Evolutionary conservation across 345 rosid species (phyloP).

Genomic region (Melaleuca quinquenervia): DNA sequence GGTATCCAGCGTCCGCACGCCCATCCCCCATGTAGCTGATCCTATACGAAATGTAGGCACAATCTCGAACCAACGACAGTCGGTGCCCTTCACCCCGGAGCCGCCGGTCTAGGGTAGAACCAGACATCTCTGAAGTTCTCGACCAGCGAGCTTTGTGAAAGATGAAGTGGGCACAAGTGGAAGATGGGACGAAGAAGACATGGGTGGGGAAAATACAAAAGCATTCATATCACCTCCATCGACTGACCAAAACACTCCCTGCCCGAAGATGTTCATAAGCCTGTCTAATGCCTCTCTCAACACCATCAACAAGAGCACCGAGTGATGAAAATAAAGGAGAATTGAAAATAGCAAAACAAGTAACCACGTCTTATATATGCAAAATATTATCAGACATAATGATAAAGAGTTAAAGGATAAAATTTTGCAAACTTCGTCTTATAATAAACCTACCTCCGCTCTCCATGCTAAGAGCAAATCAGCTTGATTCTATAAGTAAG

Average conservation of each 20-base stretch:
- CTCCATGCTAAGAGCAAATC: too few relatives aligned
- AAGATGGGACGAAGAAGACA: neutral
- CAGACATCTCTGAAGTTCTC: neutral
- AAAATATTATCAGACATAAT: too few relatives aligned
- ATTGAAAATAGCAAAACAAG: too few relatives aligned
- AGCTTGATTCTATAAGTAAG: too few relatives aligned
- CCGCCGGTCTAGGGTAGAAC: neutral
- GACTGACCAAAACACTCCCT: slow-evolving; percentile 38
- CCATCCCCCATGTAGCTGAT: too few relatives aligned
- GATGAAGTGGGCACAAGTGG: neutral
- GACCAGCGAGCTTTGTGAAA: neutral
- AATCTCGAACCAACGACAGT: neutral
- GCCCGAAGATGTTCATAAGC: slow-evolving; percentile 59
- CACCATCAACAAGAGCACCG: slow-evolving; percentile 51
- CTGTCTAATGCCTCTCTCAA: slow-evolving; percentile 46
- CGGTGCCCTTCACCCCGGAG: neutral
- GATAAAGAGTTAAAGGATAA: too few relatives aligned
- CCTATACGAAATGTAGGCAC: too few relatives aligned
- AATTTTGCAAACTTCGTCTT: too few relatives aligned
- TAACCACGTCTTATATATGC: too few relatives aligned
- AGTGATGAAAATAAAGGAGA: slow-evolving; percentile 9
- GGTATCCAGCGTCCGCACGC: too few relatives aligned
- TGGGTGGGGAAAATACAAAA: neutral
- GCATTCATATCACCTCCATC: slow-evolving; percentile 10
- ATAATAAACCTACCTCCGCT: too few relatives aligned